Base-by-base conservation (phyloP, 257 asterid species). In the Pogostemon cablin region DNA sequence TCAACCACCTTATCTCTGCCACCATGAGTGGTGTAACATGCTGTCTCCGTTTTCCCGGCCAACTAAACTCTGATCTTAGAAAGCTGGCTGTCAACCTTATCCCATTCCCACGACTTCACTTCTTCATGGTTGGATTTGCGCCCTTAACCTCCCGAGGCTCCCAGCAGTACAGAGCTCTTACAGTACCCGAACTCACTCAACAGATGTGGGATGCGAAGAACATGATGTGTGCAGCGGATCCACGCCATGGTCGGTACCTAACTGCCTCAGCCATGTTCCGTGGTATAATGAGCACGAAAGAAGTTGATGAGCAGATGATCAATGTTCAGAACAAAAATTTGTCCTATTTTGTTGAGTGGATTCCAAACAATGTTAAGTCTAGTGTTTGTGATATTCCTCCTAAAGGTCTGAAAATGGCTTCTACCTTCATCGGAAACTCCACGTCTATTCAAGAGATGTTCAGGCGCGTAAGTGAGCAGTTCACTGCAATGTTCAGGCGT, bases 401-500 rank as follows among this genome's bases (percentile, higher is more conserved):
- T 6, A 82, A 55, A 48, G 86, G 86, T 50, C 68, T 82, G 55
- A 82, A 69, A 59, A 82, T 82, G 83, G 73, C 86, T 3, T 82
- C 86, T 6, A 82, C 86, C 3, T 79, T 82, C 60, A 79, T 82
- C 6, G 86, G 86, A 1, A 82, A 82, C 73, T 82, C 84, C 9
- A 82, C 86, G 32, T 74, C 86, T 8, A 82, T 82, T 62, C 84
- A 82, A 75, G 86, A 82, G 80, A 82, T 82, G 86, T 82, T 82
- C 73, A 79, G 84, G 77, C 84, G 84, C 6, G 86, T 82, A 4
- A 82, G 86, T 10, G 81, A 82, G 81, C 86, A 82, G 52, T 82
- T 80, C 69, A 80, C 84, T 4, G 84, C 83, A 0, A 79, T 75
- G 81, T 80, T 80, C 78, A 75, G 84, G 67, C 81, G 84, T 10